Evolutionary conservation across 2,329 filamentous ascomycete genomes (phyloP).

Genomic region (Paecilomyces sp.): DNA sequence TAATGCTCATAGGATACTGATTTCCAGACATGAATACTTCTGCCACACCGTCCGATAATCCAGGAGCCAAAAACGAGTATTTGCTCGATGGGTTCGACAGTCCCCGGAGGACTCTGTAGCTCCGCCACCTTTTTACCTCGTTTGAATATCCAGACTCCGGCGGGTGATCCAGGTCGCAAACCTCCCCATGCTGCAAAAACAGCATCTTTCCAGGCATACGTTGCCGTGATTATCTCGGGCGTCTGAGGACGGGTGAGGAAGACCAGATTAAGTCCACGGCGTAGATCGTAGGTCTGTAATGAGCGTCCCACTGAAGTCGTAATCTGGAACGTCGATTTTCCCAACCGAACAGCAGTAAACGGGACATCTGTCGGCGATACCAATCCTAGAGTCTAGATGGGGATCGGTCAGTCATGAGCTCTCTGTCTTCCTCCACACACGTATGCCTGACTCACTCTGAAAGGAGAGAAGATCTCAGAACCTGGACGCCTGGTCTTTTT

Average conservation of each 20-base stretch:
- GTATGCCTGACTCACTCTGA: slow-evolving; percentile 58
- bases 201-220: slow-evolving; percentile 76
- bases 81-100: slow-evolving; percentile 65
- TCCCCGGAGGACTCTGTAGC: slow-evolving; percentile 57
- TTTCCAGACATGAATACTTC: slow-evolving; percentile 84
- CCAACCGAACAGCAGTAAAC: slow-evolving; percentile 80
- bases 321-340: slow-evolving; percentile 94
- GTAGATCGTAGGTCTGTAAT: slow-evolving; percentile 92
- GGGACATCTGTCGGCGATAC: slow-evolving; percentile 87
- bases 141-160: slow-evolving; percentile 87
- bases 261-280: slow-evolving; percentile 80
- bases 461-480: slow-evolving; percentile 87
- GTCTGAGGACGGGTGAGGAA: slow-evolving; percentile 92
- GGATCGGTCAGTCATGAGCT: neutral
- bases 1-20: slow-evolving; percentile 78
- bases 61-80: slow-evolving; percentile 83
- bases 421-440: neutral
- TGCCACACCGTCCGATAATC: slow-evolving; percentile 73
- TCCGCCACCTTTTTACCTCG: slow-evolving; percentile 77
- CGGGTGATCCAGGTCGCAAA: slow-evolving; percentile 20
- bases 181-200: slow-evolving; percentile 88
- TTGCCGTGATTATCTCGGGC: slow-evolving; percentile 77
- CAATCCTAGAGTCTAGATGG: slow-evolving; percentile 66
- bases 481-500: slow-evolving; percentile 41
- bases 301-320: slow-evolving; percentile 88